Percentiles rank a stretch among this genome's conserved stretches.
Conservation (phyloP, 1,139 yeast species). For the Geotrichum histeridarum region DNA sequence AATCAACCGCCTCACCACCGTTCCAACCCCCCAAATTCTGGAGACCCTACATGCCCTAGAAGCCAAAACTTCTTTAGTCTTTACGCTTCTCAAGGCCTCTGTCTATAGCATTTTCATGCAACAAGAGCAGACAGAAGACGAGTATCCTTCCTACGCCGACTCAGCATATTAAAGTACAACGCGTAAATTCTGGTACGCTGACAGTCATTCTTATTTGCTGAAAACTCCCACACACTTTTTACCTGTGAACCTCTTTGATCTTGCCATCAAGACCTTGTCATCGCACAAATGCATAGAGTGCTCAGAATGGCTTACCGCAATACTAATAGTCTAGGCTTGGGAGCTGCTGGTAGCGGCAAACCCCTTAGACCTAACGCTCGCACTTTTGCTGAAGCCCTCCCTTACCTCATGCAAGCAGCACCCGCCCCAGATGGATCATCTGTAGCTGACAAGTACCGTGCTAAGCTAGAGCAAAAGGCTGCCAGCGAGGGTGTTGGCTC, state of each 20-base stretch:
- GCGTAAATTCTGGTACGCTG: slow-evolving; percentile 1
- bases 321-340: slow-evolving; percentile 9
- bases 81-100: slow-evolving; percentile 55
- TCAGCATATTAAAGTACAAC: slow-evolving; percentile 1
- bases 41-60: slow-evolving; percentile 50
- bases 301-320: slow-evolving; percentile 11
- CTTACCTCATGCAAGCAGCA: slow-evolving; percentile 10
- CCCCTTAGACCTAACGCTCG: slow-evolving; percentile 9
- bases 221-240: neutral
- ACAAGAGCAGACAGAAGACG: slow-evolving; percentile 35
- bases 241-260: neutral
- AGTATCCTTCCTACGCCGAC: slow-evolving; percentile 9
- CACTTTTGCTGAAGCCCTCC: slow-evolving; percentile 11
- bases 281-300: slow-evolving; percentile 9
- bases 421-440: slow-evolving; percentile 16
- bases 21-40: slow-evolving; percentile 40
- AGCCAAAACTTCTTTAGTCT: slow-evolving; percentile 53
- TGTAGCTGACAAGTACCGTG: slow-evolving; percentile 34
- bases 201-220: neutral
- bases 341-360: slow-evolving; percentile 3
- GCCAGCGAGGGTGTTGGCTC: slow-evolving; percentile 41
- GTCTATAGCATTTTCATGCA: slow-evolving; percentile 50
- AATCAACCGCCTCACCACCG: slow-evolving; percentile 25
- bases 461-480: slow-evolving; percentile 49
- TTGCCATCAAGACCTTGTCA: neutral